Evolutionary conservation across 202 grass and related monocot genomes (phyloP).

Genomic region (Zizania palustris): DNA sequence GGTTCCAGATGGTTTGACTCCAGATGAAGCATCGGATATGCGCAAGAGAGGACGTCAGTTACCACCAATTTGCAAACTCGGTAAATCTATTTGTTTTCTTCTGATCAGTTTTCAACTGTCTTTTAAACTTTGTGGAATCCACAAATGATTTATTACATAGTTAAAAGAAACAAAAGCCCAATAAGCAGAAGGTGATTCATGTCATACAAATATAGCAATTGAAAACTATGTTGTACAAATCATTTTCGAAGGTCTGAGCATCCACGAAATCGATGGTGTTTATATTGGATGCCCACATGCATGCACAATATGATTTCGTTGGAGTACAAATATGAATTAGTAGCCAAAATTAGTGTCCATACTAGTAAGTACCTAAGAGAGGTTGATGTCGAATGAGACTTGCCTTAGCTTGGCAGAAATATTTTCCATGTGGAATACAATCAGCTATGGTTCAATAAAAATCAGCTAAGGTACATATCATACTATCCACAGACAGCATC

Average conservation of each 20-base stretch:
- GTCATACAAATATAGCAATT: conserved; percentile 20
- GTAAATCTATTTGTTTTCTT: conserved; percentile 43
- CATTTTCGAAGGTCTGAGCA: too few species aligned
- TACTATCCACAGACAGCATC: conserved; percentile 15
- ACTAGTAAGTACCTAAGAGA: neutral
- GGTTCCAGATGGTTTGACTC: conserved; percentile 75
- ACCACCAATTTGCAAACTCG: conserved; percentile 76
- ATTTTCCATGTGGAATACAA: neutral
- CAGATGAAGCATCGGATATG: conserved; percentile 68
- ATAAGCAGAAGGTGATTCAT: conserved; percentile 3
- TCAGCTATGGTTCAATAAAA: neutral
- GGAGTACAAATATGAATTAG: too few species aligned
- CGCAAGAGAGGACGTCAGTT: conserved; percentile 58
- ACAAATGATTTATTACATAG: conserved; percentile 27
- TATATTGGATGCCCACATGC: too few species aligned
- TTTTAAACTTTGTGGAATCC: neutral
- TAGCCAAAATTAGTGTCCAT: neutral
- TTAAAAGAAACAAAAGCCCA: conserved; percentile 11
- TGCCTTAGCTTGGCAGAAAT: neutral
- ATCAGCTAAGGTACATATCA: conserved; percentile 10
- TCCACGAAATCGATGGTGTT: too few species aligned
- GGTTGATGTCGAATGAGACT: neutral
- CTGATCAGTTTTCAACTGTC: conserved; percentile 3
- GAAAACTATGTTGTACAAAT: conserved; percentile 10
- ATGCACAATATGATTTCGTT: too few species aligned